Conservation (phyloP, 2,329 filamentous ascomycete genomes). For the Penicillium sp. region DNA sequence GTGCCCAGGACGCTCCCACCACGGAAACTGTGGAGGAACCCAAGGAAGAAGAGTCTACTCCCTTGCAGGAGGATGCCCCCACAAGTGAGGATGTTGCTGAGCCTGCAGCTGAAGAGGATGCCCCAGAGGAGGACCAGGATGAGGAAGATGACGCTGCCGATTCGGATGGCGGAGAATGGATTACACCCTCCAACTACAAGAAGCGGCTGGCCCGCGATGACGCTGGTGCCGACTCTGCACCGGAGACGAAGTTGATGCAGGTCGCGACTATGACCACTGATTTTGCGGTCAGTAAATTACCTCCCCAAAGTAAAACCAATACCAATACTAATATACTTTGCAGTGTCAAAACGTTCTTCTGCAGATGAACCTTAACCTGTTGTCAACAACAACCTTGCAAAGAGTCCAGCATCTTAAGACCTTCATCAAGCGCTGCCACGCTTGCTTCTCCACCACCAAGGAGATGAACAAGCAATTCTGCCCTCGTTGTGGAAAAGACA, state of each 20-base stretch:
- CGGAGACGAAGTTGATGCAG: slow-evolving; percentile 68
- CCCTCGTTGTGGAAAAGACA: slow-evolving; percentile 82
- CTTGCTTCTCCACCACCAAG: slow-evolving; percentile 81
- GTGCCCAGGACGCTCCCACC: slow-evolving; percentile 27
- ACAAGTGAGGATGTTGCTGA: slow-evolving; percentile 18
- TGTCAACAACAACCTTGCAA: slow-evolving; percentile 70
- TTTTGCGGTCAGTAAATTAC: slow-evolving; percentile 70
- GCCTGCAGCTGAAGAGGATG: slow-evolving; percentile 22
- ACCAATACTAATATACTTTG: slow-evolving; percentile 6
- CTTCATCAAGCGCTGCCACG: slow-evolving; percentile 90
- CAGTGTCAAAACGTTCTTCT: slow-evolving; percentile 80
- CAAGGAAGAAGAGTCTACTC: slow-evolving; percentile 18
- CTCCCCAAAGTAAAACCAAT: background rate
- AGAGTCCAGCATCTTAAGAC: slow-evolving; percentile 83
- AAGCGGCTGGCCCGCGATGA: slow-evolving; percentile 73
- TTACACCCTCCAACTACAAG: slow-evolving; percentile 89
- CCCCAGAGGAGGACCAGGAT: slow-evolving; percentile 27
- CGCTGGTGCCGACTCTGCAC: slow-evolving; percentile 44
- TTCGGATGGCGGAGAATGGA: slow-evolving; percentile 73
- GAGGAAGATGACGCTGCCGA: slow-evolving; percentile 37
- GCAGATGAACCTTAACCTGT: slow-evolving; percentile 88
- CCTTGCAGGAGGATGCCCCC: slow-evolving; percentile 7
- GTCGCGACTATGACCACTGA: slow-evolving; percentile 92
- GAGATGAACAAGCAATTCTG: slow-evolving; percentile 92
- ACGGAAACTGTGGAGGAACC: slow-evolving; percentile 27